Evolutionary conservation across 1,139 yeast genomes (phyloP).

Genomic region (Yamadazyma buinensis): DNA sequence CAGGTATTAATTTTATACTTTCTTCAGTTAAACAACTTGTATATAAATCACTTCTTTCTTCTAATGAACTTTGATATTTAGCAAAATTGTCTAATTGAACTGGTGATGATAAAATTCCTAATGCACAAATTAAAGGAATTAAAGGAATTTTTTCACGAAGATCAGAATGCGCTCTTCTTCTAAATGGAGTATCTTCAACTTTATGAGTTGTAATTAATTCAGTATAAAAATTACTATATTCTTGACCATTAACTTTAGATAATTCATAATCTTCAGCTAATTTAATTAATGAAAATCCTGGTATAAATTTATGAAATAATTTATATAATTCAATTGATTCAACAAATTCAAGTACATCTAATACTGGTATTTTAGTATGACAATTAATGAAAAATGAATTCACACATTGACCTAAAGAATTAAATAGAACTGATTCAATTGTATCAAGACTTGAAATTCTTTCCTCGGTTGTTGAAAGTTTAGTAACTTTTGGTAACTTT

Average conservation of each 20-base stretch:
- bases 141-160: conserved; percentile 27
- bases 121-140: conserved; percentile 28
- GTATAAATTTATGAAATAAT: conserved; percentile 17
- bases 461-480: conserved; percentile 8
- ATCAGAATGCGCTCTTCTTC: conserved; percentile 19
- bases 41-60: conserved; percentile 22
- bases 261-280: conserved; percentile 20
- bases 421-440: conserved; percentile 20
- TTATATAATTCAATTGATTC: conserved; percentile 30
- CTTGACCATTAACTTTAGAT: conserved; percentile 2
- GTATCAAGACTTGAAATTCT: conserved; percentile 14
- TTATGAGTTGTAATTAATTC: conserved; percentile 7
- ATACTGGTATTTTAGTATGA: conserved; percentile 33
- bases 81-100: conserved; percentile 33
- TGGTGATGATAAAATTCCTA: conserved; percentile 31
- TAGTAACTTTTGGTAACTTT: neutral
- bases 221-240: conserved; percentile 9
- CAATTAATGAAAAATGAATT: conserved; percentile 34
- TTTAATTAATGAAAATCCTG: conserved; percentile 19
- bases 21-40: conserved; percentile 12
- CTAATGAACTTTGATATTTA: conserved; percentile 24
- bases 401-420: conserved; percentile 17
- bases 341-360: conserved; percentile 28
- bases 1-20: conserved; percentile 8
- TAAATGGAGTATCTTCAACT: conserved; percentile 17